Conservation (phyloP, 345 rosid genomes). For the Boechera divaricarpa region DNA sequence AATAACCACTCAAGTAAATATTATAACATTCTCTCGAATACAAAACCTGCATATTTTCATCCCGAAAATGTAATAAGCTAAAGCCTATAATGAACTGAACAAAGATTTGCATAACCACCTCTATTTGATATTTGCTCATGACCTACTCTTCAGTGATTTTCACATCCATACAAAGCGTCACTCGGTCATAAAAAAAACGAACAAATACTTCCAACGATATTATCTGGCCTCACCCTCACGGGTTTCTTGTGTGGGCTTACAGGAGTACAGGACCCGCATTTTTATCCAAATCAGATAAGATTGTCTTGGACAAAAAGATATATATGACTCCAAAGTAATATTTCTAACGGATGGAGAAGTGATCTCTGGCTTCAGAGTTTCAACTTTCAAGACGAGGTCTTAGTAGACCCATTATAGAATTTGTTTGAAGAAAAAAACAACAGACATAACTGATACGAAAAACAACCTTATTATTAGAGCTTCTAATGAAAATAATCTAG, state of each 20-base stretch:
- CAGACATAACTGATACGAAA: slow-evolving; percentile 16
- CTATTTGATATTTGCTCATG: too few species aligned
- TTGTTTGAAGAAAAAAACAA: background rate
- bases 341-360: background rate
- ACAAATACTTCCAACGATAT: background rate
- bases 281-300: slow-evolving; percentile 23
- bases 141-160: too few species aligned
- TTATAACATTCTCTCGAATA: too few species aligned
- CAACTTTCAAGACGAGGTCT: background rate
- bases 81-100: too few species aligned
- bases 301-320: too few species aligned
- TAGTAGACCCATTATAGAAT: background rate
- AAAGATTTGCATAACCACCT: too few species aligned
- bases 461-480: background rate
- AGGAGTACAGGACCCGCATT: background rate
- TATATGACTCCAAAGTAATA: background rate
- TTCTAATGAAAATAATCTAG: slow-evolving; percentile 33
- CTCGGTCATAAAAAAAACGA: background rate
- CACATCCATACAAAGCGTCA: too few species aligned
- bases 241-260: background rate
- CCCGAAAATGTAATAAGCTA: too few species aligned
- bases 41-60: too few species aligned
- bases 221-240: too few species aligned
- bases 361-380: slow-evolving; percentile 19
- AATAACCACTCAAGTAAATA: too few species aligned